Evolutionary conservation across 495 filamentous ascomycete species (phyloP).

Genomic region (Friedmanniomyces simplex): DNA sequence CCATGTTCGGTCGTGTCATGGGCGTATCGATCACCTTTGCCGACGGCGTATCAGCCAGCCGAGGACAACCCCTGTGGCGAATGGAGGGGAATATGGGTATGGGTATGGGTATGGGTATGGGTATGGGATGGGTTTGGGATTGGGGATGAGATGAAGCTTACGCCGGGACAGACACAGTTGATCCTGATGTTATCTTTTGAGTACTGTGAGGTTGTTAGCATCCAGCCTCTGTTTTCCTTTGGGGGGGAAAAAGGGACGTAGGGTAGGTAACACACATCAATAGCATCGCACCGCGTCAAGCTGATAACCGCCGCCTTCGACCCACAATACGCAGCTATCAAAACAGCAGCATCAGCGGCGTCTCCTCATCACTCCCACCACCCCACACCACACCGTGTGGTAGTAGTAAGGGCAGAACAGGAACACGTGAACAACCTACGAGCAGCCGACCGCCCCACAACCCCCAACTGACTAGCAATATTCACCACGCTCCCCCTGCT

Average conservation of each 20-base stretch:
- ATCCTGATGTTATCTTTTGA: slow-evolving; percentile 39
- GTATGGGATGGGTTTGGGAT: too few species aligned
- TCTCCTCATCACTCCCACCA: neutral
- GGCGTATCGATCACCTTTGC: slow-evolving; percentile 32
- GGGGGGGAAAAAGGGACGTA: too few species aligned
- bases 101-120: too few species aligned
- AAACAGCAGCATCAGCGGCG: neutral
- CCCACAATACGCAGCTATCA: slow-evolving; percentile 24
- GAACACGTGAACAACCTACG: too few species aligned
- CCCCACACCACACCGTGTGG: too few species aligned
- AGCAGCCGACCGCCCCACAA: slow-evolving; percentile 39
- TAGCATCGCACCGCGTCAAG: slow-evolving; percentile 38
- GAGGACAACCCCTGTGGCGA: too few species aligned
- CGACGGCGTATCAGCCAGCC: too few species aligned
- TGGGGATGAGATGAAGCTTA: too few species aligned
- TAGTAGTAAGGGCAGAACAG: too few species aligned
- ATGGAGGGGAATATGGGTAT: neutral
- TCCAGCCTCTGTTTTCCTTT: too few species aligned
- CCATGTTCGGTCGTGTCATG: slow-evolving; percentile 34
- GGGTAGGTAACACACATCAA: slow-evolving; percentile 31
- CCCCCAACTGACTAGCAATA: slow-evolving; percentile 45
- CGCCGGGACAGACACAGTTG: slow-evolving; percentile 45
- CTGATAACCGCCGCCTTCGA: slow-evolving; percentile 30
- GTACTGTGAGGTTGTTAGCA: slow-evolving; percentile 21
- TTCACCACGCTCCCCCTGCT: slow-evolving; percentile 38